Conservation (phyloP, 140 eudicot species). For the Oenanthe javanica region DNA sequence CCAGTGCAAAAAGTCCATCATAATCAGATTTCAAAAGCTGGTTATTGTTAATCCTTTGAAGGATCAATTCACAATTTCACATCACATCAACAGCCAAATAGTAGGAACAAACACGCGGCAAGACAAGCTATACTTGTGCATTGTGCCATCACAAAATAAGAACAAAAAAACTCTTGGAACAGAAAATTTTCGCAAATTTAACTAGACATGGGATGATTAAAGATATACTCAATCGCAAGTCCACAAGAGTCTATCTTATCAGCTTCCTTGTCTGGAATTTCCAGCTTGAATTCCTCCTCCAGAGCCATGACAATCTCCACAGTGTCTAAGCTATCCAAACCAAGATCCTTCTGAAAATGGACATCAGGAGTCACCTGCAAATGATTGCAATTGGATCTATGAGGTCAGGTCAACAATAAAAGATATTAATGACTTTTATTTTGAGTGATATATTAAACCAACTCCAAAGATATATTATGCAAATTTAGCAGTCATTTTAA, state of each 20-base stretch:
- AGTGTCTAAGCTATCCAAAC: slow-evolving; percentile 84
- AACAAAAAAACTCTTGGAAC: background rate
- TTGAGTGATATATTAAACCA: background rate
- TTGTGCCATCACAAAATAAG: background rate
- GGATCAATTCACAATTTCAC: too few species aligned
- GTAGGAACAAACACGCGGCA: slow-evolving; percentile 5
- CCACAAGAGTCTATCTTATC: slow-evolving; percentile 82
- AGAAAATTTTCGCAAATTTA: slow-evolving; percentile 17
- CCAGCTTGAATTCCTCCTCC: slow-evolving; percentile 90
- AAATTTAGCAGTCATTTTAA: background rate
- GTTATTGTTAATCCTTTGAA: background rate
- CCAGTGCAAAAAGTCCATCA: background rate
- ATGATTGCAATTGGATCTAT: slow-evolving; percentile 1
- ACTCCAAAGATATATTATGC: background rate
- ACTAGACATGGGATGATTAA: slow-evolving; percentile 82
- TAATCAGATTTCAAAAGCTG: background rate
- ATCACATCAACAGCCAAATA: slow-evolving; percentile 12
- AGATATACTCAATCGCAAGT: slow-evolving; percentile 76
- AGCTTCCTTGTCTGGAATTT: slow-evolving; percentile 98
- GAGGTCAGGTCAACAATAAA: background rate
- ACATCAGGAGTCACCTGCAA: slow-evolving; percentile 86
- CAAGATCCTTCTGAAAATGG: slow-evolving; percentile 89
- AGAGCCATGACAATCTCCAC: slow-evolving; percentile 94
- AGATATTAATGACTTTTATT: background rate
- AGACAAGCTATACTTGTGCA: background rate